Evolutionary conservation across 768 basidiomycete species (phyloP).

Genomic region (Tephrocybe rancida): DNA sequence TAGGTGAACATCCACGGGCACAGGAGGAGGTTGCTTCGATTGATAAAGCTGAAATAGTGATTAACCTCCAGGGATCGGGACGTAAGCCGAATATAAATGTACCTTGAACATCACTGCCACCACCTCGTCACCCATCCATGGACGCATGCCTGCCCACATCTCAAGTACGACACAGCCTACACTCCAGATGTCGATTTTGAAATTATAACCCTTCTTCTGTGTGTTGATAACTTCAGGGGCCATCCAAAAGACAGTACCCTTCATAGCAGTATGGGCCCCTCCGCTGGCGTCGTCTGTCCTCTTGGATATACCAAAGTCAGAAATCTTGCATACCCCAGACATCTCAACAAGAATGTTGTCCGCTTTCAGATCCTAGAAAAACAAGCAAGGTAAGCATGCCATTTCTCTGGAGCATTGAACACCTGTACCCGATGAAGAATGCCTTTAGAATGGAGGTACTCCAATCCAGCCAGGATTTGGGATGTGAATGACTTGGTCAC

Average conservation of each 20-base stretch:
- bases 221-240: slow-evolving; percentile 93
- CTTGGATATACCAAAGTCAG: slow-evolving; percentile 99
- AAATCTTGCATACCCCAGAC: slow-evolving; percentile 93
- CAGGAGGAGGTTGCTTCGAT: slow-evolving; percentile 82
- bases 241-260: slow-evolving; percentile 99
- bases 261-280: slow-evolving; percentile 91
- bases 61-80: not conserved
- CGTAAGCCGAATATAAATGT: slow-evolving; percentile 21
- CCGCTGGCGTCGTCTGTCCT: slow-evolving; percentile 84
- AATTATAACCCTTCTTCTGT: slow-evolving; percentile 89
- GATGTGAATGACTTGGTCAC: slow-evolving; percentile 91
- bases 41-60: slow-evolving; percentile 67
- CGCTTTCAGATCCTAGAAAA: slow-evolving; percentile 85
- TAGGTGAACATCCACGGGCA: slow-evolving; percentile 81
- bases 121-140: slow-evolving; percentile 90
- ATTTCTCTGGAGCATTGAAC: not conserved
- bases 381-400: slow-evolving; percentile 7
- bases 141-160: slow-evolving; percentile 97
- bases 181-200: slow-evolving; percentile 99
- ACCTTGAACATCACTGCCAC: slow-evolving; percentile 96
- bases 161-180: slow-evolving; percentile 98
- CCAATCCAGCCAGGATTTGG: slow-evolving; percentile 90
- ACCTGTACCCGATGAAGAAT: slow-evolving; percentile 85
- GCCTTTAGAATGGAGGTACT: slow-evolving; percentile 89
- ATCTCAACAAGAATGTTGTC: slow-evolving; percentile 98